Evolutionary conservation across 805 yeast species (phyloP).

Genomic region (Candida sakaeoensis): DNA sequence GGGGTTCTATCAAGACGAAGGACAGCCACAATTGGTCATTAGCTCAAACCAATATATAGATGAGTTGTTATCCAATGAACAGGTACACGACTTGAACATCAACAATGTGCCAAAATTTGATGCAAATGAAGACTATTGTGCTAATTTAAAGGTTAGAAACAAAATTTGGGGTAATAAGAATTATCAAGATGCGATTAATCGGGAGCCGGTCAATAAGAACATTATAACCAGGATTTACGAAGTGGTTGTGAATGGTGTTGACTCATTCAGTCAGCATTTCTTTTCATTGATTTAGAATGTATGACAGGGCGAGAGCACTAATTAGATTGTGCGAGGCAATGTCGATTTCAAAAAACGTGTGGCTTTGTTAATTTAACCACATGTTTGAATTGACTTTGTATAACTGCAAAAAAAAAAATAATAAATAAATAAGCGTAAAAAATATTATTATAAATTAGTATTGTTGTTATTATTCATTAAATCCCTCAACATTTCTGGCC

Average conservation of each 20-base stretch:
- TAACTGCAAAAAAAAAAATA: too few relatives aligned
- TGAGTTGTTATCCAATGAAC: not conserved
- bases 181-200: not conserved
- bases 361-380: too few relatives aligned
- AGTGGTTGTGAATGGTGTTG: not conserved
- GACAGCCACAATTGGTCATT: not conserved
- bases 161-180: not conserved
- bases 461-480: too few relatives aligned
- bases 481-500: too few relatives aligned
- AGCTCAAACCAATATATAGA: not conserved
- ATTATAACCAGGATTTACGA: not conserved
- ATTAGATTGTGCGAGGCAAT: too few relatives aligned
- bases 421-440: too few relatives aligned
- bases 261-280: not conserved
- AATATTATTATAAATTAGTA: too few relatives aligned
- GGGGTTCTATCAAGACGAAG: not conserved
- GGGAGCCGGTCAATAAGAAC: not conserved
- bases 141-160: not conserved
- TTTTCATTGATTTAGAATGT: conserved; percentile 1
- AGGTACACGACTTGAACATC: not conserved
- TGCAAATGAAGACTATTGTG: not conserved
- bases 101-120: not conserved
- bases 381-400: too few relatives aligned
- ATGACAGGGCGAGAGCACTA: too few relatives aligned
- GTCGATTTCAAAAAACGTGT: too few relatives aligned